Evolutionary conservation across 257 asterid genomes (phyloP).

Genomic region (Oldenlandia corymbosa): DNA sequence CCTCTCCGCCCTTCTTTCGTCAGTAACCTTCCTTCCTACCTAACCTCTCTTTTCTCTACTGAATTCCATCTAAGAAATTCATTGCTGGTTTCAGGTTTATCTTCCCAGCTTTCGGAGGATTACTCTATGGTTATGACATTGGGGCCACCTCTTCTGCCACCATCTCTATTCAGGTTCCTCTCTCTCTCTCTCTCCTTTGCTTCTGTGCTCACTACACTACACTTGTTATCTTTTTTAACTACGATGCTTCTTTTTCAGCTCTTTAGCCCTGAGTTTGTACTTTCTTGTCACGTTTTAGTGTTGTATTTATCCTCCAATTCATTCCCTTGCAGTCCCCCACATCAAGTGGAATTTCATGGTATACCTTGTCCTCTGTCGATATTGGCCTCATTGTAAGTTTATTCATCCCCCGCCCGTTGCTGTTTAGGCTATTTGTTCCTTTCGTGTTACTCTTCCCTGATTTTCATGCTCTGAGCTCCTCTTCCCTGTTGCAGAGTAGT

Average conservation of each 20-base stretch:
- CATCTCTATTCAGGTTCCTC: slow-evolving; percentile 67
- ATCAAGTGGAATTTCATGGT: slow-evolving; percentile 80
- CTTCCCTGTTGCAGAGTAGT: slow-evolving; percentile 68
- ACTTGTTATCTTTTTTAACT: too few relatives aligned
- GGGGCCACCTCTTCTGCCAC: slow-evolving; percentile 97
- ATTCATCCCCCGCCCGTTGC: slow-evolving; percentile 1
- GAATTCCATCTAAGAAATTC: too few relatives aligned
- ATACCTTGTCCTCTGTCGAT: slow-evolving; percentile 70
- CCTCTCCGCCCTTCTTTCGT: slow-evolving; percentile 67
- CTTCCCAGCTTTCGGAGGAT: slow-evolving; percentile 95
- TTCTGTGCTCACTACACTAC: too few relatives aligned
- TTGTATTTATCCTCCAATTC: too few relatives aligned
- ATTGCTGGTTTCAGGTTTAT: slow-evolving; percentile 57
- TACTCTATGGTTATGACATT: slow-evolving; percentile 93
- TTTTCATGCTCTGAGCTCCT: slow-evolving; percentile 16
- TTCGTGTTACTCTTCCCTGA: slow-evolving; percentile 13
- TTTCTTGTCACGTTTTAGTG: too few relatives aligned
- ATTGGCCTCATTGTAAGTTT: slow-evolving; percentile 82
- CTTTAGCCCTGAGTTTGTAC: too few relatives aligned
- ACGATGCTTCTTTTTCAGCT: too few relatives aligned
- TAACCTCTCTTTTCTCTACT: too few relatives aligned
- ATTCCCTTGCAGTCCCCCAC: slow-evolving; percentile 60
- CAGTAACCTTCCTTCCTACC: slow-evolving; percentile 28
- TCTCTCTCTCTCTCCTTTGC: background rate
- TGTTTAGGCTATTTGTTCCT: slow-evolving; percentile 12